Conservation (phyloP, 2,329 filamentous ascomycete species). For the Chaetothyriales sp. region DNA sequence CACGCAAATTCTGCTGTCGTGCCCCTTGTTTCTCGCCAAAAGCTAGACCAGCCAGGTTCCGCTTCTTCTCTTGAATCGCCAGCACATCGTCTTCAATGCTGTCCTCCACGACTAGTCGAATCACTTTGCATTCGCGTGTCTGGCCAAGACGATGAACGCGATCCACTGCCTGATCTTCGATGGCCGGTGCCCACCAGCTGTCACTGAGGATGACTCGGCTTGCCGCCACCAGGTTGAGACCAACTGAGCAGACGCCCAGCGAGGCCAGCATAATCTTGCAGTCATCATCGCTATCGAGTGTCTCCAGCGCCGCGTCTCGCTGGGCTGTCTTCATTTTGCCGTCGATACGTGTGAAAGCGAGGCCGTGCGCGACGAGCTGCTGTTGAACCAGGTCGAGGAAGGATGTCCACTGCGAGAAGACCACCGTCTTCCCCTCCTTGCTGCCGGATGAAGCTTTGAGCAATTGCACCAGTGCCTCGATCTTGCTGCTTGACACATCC, state of each 20-base stretch:
- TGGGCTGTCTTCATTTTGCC: constrained; percentile 59
- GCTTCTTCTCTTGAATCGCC: constrained; percentile 64
- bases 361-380: constrained; percentile 47
- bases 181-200: constrained; percentile 85
- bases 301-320: constrained; percentile 58
- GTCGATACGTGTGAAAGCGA: constrained; percentile 60
- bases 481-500: constrained; percentile 63
- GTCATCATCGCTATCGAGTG: constrained; percentile 52
- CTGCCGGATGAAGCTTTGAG: constrained; percentile 54
- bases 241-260: constrained; percentile 69
- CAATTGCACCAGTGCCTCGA: constrained; percentile 63
- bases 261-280: constrained; percentile 70
- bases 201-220: constrained; percentile 76
- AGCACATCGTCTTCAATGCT: constrained; percentile 72
- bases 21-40: constrained; percentile 54
- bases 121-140: constrained; percentile 63
- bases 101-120: constrained; percentile 65
- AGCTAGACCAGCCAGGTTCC: constrained; percentile 61
- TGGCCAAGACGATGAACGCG: constrained; percentile 78
- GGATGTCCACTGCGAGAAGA: constrained; percentile 72
- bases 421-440: constrained; percentile 59
- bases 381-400: constrained; percentile 62
- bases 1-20: constrained; percentile 19
- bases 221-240: constrained; percentile 71
- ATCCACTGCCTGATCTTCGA: constrained; percentile 83